Evolutionary conservation across 202 grass and related monocot genomes (phyloP).

Genomic region (Zoysia matrella): DNA sequence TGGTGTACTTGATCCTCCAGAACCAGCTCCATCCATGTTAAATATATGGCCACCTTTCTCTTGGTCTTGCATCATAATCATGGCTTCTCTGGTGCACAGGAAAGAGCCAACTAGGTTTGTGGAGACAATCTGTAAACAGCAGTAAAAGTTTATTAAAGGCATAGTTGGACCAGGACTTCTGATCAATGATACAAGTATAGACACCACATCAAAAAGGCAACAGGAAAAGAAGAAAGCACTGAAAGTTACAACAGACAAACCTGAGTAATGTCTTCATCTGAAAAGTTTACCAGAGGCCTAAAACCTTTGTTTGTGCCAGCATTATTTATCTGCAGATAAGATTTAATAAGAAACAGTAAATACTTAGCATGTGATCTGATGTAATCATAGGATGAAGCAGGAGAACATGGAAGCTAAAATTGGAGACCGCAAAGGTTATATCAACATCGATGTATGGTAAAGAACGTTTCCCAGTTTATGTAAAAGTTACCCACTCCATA

Average conservation of each 20-base stretch:
- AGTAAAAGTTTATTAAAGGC: not conserved
- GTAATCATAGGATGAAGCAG: not conserved
- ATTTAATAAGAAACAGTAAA: constrained; percentile 38
- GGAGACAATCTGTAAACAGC: constrained; percentile 72
- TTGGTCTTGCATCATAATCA: constrained; percentile 80
- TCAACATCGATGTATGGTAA: not conserved
- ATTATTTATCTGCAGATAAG: constrained; percentile 91
- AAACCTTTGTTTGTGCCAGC: constrained; percentile 99
- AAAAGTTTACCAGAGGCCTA: constrained; percentile 84
- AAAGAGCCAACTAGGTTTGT: constrained; percentile 97
- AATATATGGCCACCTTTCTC: constrained; percentile 91
- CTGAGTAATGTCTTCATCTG: constrained; percentile 96
- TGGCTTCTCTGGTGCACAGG: constrained; percentile 96
- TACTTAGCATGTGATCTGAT: constrained; percentile 13
- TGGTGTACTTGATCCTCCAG: constrained; percentile 97
- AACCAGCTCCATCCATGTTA: constrained; percentile 98
- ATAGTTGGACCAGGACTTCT: constrained; percentile 22
- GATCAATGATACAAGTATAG: constrained; percentile 1
- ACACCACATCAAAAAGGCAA: constrained; percentile 15
- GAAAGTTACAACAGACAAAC: constrained; percentile 48
- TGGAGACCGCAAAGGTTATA: not conserved
- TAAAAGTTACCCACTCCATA: constrained; percentile 2
- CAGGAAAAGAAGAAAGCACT: not conserved
- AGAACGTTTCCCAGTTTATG: not conserved
- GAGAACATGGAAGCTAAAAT: constrained; percentile 17